These are phyloP conservation scores for Ceratobasidium sp. DNA, from an alignment of 1,284 basidiomycete genomes.

Conservation along the genomic window DNA sequence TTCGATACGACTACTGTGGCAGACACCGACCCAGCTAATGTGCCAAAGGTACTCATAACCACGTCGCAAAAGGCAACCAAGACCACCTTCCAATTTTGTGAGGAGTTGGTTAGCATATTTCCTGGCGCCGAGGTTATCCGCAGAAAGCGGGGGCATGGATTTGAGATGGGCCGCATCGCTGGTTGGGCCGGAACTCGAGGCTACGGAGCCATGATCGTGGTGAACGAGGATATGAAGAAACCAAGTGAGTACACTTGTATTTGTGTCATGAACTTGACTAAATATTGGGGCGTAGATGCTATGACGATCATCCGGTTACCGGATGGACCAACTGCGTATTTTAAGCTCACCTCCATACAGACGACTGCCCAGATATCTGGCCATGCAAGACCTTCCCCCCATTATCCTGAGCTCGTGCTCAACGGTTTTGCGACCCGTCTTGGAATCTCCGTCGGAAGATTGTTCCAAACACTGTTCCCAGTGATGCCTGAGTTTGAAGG, in stretches of 20 bases:
- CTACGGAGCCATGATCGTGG: slow-evolving; percentile 89
- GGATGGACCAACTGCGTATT: slow-evolving; percentile 93
- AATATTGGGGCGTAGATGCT: slow-evolving; percentile 68
- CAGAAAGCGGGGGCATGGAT: slow-evolving; percentile 91
- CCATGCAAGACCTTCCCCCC: slow-evolving; percentile 91
- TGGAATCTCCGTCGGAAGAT: slow-evolving; percentile 90
- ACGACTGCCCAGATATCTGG: slow-evolving; percentile 89
- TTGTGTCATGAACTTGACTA: slow-evolving; percentile 41
- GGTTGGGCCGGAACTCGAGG: slow-evolving; percentile 91
- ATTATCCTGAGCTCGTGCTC: slow-evolving; percentile 95
- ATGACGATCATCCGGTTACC: slow-evolving; percentile 94
- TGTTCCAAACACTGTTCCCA: slow-evolving; percentile 97
- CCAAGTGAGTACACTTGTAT: slow-evolving; percentile 72
- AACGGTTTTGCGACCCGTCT: slow-evolving; percentile 96
- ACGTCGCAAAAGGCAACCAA: slow-evolving; percentile 90
- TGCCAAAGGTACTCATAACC: slow-evolving; percentile 90
- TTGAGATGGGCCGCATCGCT: slow-evolving; percentile 92
- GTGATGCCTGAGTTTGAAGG: slow-evolving; percentile 96
- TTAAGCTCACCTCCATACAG: slow-evolving; percentile 91
- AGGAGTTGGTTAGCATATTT: slow-evolving; percentile 91
- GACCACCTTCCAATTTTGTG: slow-evolving; percentile 86
- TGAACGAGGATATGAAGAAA: slow-evolving; percentile 94
- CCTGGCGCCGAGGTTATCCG: slow-evolving; percentile 95
- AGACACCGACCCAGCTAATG: slow-evolving; percentile 69
- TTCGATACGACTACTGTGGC: slow-evolving; percentile 62